Base-by-base conservation (phyloP, 1,139 yeast genomes). In the Diutina siamensis region DNA sequence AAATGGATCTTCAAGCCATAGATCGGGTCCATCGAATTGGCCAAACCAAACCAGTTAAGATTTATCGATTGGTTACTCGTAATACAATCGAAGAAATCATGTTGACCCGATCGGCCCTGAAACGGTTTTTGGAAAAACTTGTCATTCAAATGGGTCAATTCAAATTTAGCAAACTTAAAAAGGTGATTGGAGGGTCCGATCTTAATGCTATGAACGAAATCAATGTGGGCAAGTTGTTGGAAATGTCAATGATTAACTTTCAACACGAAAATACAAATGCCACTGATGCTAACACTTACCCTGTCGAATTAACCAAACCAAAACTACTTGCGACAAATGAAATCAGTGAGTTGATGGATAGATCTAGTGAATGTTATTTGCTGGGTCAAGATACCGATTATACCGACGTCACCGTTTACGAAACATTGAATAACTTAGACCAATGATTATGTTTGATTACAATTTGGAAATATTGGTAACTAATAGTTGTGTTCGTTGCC, bases 1-100 rank as follows among this genome's bases (percentile, higher is more conserved):
- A 92, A 58, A 89, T 87, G 53, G 97, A 92, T 61, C 65, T 88
- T 45, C 98, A 92, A 59, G 97, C 97, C 0, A 92, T 92, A 76
- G 97, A 89, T 57, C 71, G 98, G 49, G 94, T 86, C 13, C 97
- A 92, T 60, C 70, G 98, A 57, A 86, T 92, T 48, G 97, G 98
- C 0, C 98, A 92, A 60, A 71, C 66, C 1, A 78, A 74, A 46
- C 96, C 96, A 0, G 95, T 88, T 2, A 71, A 86, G 42, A 76
- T 92, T 1, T 86, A 78, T 57, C 72, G 97, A 49, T 71, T 92
- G 40, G 80, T 88, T 19, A 74, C 87, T 10, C 73, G 76, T 44
- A 78, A 85, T 53, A 85, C 96, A 0, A 76, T 89, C 35, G 98
- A 92, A 62, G 92, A 87, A 56, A 72, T 85, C 20, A 68, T 92